phyloP scores from a whole-genome alignment of 331 rosid species.

The Quercus phellos region DNA sequence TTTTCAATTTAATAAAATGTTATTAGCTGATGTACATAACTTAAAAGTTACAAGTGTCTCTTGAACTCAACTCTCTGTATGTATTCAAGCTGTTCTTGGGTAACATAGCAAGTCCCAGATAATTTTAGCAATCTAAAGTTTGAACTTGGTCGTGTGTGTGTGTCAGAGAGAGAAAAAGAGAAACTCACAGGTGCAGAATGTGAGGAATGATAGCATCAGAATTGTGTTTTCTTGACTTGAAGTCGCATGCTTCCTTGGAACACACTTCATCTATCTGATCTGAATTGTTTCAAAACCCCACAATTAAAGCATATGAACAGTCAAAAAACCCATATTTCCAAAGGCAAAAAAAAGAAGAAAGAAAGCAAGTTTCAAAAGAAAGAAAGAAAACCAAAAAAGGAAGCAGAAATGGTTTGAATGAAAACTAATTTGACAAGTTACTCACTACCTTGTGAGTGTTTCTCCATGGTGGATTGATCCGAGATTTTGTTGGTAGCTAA shows the following conservation, averaged over 20 bases:
- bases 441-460: slow-evolving; percentile 17
- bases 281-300: not conserved
- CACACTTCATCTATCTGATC: slow-evolving; percentile 23
- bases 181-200: slow-evolving; percentile 56
- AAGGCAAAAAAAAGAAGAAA: not conserved
- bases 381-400: not conserved
- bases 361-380: not conserved
- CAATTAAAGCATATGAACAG: not conserved
- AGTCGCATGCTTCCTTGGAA: slow-evolving; percentile 30
- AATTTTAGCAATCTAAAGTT: not conserved
- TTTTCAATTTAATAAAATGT: no score
- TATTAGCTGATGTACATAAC: no score
- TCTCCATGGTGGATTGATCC: slow-evolving; percentile 25
- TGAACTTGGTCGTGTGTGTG: not conserved
- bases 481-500: slow-evolving; percentile 1
- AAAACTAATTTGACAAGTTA: not conserved
- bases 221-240: slow-evolving; percentile 12
- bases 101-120: not conserved
- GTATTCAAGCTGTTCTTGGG: no score
- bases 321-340: not conserved
- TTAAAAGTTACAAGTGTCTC: no score
- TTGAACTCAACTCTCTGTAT: no score
- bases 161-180: not conserved
- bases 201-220: slow-evolving; percentile 57
- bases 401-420: not conserved